These are phyloP conservation scores for Orbilia javanica DNA, from an alignment of 2,329 filamentous ascomycete genomes.

Conservation along the genomic window DNA sequence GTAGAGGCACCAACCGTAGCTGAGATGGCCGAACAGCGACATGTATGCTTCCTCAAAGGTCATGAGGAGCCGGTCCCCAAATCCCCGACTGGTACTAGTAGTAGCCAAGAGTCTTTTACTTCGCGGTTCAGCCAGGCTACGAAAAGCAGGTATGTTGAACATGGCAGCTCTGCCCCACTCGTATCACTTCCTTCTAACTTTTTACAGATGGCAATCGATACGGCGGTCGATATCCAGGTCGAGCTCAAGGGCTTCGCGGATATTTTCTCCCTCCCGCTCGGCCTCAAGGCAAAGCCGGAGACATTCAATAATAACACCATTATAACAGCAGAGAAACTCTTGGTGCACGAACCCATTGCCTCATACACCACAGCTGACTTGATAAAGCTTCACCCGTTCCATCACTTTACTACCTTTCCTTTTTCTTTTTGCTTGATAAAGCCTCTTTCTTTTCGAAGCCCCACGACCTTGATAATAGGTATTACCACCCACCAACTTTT, in stretches of 20 bases:
- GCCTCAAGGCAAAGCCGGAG: conserved; percentile 47
- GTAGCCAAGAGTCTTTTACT: conserved; percentile 49
- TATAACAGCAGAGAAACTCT: neutral
- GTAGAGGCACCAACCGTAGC: conserved; percentile 52
- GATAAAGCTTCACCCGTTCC: neutral
- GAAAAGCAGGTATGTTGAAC: conserved; percentile 38
- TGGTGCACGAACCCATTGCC: neutral
- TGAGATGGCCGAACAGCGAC: conserved; percentile 54
- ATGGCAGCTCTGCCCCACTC: neutral
- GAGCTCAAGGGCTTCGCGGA: conserved; percentile 51
- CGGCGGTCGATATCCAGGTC: conserved; percentile 48
- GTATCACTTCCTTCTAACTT: neutral
- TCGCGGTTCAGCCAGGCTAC: conserved; percentile 50
- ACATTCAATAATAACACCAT: conserved; percentile 50
- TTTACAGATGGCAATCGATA: conserved; percentile 53
- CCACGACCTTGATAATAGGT: neutral
- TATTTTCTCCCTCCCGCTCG: conserved; percentile 38
- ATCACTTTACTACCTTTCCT: neutral
- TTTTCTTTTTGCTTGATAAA: neutral
- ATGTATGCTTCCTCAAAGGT: conserved; percentile 51
- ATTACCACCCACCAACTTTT: neutral
- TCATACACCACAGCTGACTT: neutral
- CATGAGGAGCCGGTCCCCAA: conserved; percentile 47
- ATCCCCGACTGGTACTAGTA: conserved; percentile 50
- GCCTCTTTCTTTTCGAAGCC: neutral